These are phyloP conservation scores for Serendipita sp. DNA, from an alignment of 768 basidiomycete species.

Conservation along the genomic window DNA sequence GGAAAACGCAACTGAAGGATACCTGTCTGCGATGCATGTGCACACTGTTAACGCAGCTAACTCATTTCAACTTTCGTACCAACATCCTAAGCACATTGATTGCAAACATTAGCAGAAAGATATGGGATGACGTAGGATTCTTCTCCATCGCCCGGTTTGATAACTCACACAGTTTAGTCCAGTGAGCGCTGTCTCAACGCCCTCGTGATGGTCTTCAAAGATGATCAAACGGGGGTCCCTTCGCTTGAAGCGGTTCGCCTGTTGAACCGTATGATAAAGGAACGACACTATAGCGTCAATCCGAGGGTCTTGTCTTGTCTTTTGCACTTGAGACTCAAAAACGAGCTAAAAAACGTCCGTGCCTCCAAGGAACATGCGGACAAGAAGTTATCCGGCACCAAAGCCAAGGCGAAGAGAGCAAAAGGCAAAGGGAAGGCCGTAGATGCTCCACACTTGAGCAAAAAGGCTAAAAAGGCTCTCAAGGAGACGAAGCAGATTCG, in stretches of 20 bases:
- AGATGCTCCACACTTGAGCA: slow-evolving; percentile 66
- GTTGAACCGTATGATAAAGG: slow-evolving; percentile 91
- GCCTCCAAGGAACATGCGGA: slow-evolving; percentile 56
- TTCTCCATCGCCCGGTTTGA: neutral
- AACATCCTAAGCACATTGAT: slow-evolving; percentile 86
- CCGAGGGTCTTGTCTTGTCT: slow-evolving; percentile 78
- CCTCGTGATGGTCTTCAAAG: slow-evolving; percentile 64
- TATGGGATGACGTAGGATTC: slow-evolving; percentile 68
- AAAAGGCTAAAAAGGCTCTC: slow-evolving; percentile 70
- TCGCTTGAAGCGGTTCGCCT: slow-evolving; percentile 83
- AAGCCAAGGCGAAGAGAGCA: slow-evolving; percentile 22
- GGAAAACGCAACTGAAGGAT: slow-evolving; percentile 47
- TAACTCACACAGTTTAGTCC: slow-evolving; percentile 29
- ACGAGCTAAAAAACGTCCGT: slow-evolving; percentile 58
- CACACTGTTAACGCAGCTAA: slow-evolving; percentile 60
- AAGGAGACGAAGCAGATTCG: slow-evolving; percentile 84
- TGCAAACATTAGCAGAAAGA: slow-evolving; percentile 61
- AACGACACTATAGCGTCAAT: slow-evolving; percentile 75
- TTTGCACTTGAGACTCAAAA: slow-evolving; percentile 69
- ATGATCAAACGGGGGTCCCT: slow-evolving; percentile 60
- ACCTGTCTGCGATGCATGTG: slow-evolving; percentile 75
- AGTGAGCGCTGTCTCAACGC: slow-evolving; percentile 75
- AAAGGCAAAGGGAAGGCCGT: slow-evolving; percentile 44
- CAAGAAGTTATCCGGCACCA: slow-evolving; percentile 24
- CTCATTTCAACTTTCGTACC: slow-evolving; percentile 92